phyloP scores from a whole-genome alignment of 2,329 filamentous ascomycete genomes.

The Cytospora mali region DNA sequence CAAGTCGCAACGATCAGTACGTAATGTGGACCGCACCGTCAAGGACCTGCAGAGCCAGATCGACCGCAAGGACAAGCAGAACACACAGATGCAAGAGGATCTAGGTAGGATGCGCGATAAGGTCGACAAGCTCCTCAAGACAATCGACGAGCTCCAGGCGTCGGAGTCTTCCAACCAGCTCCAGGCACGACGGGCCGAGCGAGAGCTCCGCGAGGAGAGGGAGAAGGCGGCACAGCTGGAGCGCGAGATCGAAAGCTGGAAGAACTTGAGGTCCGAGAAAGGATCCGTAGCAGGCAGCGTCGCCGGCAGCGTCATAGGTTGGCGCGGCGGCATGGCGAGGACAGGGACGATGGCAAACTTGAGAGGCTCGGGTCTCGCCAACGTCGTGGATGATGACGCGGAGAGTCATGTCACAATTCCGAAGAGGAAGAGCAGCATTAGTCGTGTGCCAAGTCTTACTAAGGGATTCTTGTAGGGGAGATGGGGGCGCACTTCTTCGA shows the following conservation, averaged over 20 bases:
- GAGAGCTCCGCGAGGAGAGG: constrained; percentile 84
- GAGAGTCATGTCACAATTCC: constrained; percentile 58
- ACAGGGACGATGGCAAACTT: constrained; percentile 37
- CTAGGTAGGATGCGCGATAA: constrained; percentile 85
- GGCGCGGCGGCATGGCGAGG: constrained; percentile 35
- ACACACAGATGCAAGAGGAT: constrained; percentile 79
- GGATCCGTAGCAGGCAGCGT: constrained; percentile 37
- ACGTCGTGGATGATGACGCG: constrained; percentile 41
- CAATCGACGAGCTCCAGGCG: constrained; percentile 92
- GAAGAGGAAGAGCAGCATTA: constrained; percentile 67
- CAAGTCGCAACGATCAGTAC: constrained; percentile 82
- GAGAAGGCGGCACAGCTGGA: constrained; percentile 83
- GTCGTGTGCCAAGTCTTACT: constrained; percentile 67
- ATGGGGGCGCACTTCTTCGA: constrained; percentile 5
- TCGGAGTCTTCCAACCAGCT: constrained; percentile 83
- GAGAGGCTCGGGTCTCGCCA: constrained; percentile 48
- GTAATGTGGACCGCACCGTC: constrained; percentile 91
- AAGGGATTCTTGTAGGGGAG: constrained; percentile 71
- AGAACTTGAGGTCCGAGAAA: constrained; percentile 72
- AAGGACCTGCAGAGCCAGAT: constrained; percentile 92
- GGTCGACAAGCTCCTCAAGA: constrained; percentile 82
- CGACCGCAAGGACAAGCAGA: constrained; percentile 89
- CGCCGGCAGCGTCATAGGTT: constrained; percentile 29
- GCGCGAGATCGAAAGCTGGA: constrained; percentile 83
- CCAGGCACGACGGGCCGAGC: constrained; percentile 79